Conservation (phyloP, 345 rosid genomes). For the Arabidopsis suecica region DNA sequence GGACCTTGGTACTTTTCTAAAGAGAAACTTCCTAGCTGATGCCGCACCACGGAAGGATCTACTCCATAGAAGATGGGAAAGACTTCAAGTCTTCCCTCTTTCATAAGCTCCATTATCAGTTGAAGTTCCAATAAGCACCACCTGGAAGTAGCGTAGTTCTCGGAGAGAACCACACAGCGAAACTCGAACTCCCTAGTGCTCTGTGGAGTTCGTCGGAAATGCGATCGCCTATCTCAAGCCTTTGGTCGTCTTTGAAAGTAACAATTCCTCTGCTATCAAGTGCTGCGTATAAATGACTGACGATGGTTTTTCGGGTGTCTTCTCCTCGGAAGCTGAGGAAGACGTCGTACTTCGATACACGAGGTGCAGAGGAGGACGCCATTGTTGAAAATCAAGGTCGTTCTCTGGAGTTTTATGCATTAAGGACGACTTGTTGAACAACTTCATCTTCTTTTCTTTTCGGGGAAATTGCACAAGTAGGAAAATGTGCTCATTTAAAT, state of each 20-base stretch:
- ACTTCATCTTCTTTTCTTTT: neutral
- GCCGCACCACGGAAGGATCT: slow-evolving; percentile 16
- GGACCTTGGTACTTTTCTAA: slow-evolving; percentile 4
- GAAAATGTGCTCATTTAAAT: too few relatives aligned
- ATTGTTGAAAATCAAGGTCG: slow-evolving; percentile 1
- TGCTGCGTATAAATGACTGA: slow-evolving; percentile 4
- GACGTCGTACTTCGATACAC: slow-evolving; percentile 3
- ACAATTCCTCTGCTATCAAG: slow-evolving; percentile 18
- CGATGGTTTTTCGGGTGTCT: slow-evolving; percentile 13
- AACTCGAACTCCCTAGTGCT: slow-evolving; percentile 6
- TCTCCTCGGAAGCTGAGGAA: slow-evolving; percentile 23
- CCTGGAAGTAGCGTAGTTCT: slow-evolving; percentile 21
- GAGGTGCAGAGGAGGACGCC: slow-evolving; percentile 4
- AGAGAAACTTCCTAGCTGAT: slow-evolving; percentile 26
- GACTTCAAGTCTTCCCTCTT: neutral
- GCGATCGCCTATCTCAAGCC: slow-evolving; percentile 2
- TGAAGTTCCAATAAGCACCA: slow-evolving; percentile 28
- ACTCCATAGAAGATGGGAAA: slow-evolving; percentile 35
- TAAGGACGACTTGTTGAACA: neutral
- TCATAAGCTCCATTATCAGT: slow-evolving; percentile 3
- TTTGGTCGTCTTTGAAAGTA: slow-evolving; percentile 10
- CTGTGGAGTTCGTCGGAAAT: neutral
- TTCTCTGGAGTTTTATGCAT: neutral
- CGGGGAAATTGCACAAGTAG: neutral
- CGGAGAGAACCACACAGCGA: slow-evolving; percentile 24